Percentiles rank a stretch among this genome's conserved stretches.
phyloP scores from a whole-genome alignment of 768 basidiomycete species.

The Tricholoma sp. region DNA sequence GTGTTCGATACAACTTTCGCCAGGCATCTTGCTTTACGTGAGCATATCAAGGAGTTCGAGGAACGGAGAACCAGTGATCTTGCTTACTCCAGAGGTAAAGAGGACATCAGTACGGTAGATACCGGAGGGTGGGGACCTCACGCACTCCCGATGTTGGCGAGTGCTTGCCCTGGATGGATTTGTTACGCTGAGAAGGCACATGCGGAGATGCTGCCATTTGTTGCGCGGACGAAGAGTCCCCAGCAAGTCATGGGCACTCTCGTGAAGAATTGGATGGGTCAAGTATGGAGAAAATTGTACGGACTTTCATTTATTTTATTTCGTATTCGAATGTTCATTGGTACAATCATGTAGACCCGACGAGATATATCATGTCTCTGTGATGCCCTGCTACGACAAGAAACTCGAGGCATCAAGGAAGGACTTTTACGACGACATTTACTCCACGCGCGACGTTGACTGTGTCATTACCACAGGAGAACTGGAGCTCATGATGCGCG shows the following conservation, averaged over 20 bases:
- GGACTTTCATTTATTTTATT: not conserved
- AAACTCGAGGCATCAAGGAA: constrained; percentile 95
- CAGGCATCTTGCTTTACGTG: constrained; percentile 75
- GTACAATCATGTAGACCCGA: constrained; percentile 51
- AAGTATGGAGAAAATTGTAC: constrained; percentile 62
- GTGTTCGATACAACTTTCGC: constrained; percentile 96
- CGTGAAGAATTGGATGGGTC: constrained; percentile 84
- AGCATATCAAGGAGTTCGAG: constrained; percentile 76
- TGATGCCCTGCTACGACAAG: constrained; percentile 99
- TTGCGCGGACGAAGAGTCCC: constrained; percentile 84
- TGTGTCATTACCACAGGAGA: constrained; percentile 98
- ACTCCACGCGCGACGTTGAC: constrained; percentile 89
- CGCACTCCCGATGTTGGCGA: constrained; percentile 83
- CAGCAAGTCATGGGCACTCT: constrained; percentile 93
- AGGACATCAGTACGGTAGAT: not conserved
- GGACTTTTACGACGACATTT: constrained; percentile 82
- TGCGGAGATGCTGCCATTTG: constrained; percentile 87
- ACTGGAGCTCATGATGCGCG: constrained; percentile 77
- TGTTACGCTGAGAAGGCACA: constrained; percentile 99
- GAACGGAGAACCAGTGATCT: constrained; percentile 50
- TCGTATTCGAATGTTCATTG: constrained; percentile 3
- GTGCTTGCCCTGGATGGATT: constrained; percentile 98
- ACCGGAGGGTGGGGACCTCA: constrained; percentile 12
- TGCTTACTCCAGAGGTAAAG: constrained; percentile 12
- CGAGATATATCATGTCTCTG: constrained; percentile 91